These are phyloP conservation scores for Leccinum pseudoinsigne DNA, from an alignment of 1,284 basidiomycete genomes.

Conservation along the genomic window DNA sequence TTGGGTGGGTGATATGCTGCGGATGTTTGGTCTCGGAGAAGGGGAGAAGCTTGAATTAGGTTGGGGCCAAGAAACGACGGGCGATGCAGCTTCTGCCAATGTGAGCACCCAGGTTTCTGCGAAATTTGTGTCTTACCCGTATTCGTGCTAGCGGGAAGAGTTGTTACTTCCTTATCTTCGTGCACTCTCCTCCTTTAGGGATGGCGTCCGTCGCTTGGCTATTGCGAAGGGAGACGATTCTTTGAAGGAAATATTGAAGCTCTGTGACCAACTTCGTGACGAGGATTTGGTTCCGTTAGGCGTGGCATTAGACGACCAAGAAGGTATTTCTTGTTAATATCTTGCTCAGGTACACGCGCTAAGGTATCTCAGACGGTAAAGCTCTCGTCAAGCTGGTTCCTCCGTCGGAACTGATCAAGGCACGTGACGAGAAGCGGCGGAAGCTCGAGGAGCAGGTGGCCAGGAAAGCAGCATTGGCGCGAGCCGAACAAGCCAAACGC, in stretches of 20 bases:
- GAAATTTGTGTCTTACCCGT: constrained; percentile 2
- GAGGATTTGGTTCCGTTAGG: constrained; percentile 90
- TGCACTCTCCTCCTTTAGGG: constrained; percentile 88
- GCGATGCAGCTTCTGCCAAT: constrained; percentile 45
- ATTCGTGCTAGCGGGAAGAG: constrained; percentile 66
- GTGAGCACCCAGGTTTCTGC: constrained; percentile 46
- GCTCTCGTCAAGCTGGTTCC: constrained; percentile 94
- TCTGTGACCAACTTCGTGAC: constrained; percentile 91
- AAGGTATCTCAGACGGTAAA: constrained; percentile 67
- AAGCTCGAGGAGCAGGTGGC: constrained; percentile 75
- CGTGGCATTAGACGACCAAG: constrained; percentile 95
- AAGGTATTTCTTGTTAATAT: constrained; percentile 51
- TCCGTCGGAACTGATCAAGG: constrained; percentile 79
- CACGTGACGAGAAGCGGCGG: constrained; percentile 89
- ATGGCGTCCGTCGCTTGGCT: constrained; percentile 83
- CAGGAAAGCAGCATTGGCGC: constrained; percentile 76
- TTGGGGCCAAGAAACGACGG: constrained; percentile 62
- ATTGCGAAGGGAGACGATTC: constrained; percentile 69
- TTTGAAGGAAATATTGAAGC: constrained; percentile 74
- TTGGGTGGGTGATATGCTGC: constrained; percentile 90
- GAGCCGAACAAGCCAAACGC: constrained; percentile 77
- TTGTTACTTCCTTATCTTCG: constrained; percentile 90
- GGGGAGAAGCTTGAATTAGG: constrained; percentile 67
- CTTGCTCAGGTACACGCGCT: neutral
- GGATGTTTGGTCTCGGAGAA: constrained; percentile 94